These are phyloP conservation scores for Dalbergia oliveri DNA, from an alignment of 306 rosid species.

Conservation along the genomic window DNA sequence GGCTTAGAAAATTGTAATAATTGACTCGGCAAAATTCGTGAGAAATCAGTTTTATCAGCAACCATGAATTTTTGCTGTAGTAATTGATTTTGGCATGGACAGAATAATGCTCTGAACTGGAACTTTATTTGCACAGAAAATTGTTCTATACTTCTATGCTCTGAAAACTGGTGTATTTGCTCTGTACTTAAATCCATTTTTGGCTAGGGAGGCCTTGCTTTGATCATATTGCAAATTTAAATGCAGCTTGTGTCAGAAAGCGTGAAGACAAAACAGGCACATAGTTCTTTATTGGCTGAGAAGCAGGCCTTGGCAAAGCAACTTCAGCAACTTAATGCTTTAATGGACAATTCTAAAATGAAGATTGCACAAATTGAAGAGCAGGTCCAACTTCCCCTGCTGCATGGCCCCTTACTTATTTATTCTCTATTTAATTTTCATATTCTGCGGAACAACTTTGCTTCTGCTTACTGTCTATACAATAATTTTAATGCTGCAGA, in stretches of 20 bases:
- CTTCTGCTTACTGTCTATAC: slow-evolving; percentile 41
- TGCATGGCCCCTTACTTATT: not conserved
- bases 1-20: slow-evolving; percentile 27
- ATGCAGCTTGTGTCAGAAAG: slow-evolving; percentile 97
- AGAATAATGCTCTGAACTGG: not conserved
- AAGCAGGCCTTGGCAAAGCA: slow-evolving; percentile 83
- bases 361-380: slow-evolving; percentile 72
- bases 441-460: not conserved
- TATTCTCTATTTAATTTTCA: slow-evolving; percentile 29
- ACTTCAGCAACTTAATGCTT: slow-evolving; percentile 72
- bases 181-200: slow-evolving; percentile 27
- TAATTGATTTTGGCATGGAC: slow-evolving; percentile 30
- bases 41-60: slow-evolving; percentile 9
- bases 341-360: slow-evolving; percentile 63
- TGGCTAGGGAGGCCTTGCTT: slow-evolving; percentile 9
- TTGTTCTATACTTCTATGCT: slow-evolving; percentile 24
- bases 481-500: slow-evolving; percentile 61
- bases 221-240: slow-evolving; percentile 44
- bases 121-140: slow-evolving; percentile 20
- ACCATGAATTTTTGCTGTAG: not conserved
- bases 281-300: slow-evolving; percentile 67
- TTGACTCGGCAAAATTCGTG: slow-evolving; percentile 10
- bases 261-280: slow-evolving; percentile 87
- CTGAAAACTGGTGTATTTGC: slow-evolving; percentile 20
- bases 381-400: slow-evolving; percentile 60